phyloP scores from a whole-genome alignment of 768 basidiomycete species.

The Candolleomyces efflorescens region DNA sequence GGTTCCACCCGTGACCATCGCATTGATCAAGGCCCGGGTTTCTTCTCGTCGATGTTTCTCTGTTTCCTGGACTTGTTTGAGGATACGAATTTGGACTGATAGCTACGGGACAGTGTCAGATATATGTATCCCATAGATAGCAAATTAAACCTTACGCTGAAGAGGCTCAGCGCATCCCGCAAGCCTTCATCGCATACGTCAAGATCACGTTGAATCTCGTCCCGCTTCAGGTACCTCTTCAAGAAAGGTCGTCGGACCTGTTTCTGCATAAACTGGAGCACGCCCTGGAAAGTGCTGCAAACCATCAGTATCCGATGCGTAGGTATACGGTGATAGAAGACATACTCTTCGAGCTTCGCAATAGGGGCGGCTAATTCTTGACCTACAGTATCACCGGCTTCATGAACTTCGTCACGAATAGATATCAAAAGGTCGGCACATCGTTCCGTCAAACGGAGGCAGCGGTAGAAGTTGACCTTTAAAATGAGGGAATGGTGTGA shows the following conservation, averaged over 20 bases:
- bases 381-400: conserved; percentile 38
- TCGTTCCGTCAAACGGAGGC: conserved; percentile 56
- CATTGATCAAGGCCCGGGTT: conserved; percentile 29
- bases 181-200: conserved; percentile 16
- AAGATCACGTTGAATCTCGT: conserved; percentile 48
- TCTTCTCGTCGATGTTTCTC: conserved; percentile 29
- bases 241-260: conserved; percentile 68
- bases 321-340: background rate
- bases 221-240: conserved; percentile 72
- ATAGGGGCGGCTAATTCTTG: conserved; percentile 44
- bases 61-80: conserved; percentile 43
- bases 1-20: conserved; percentile 8
- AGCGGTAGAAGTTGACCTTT: conserved; percentile 53
- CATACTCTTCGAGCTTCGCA: conserved; percentile 38
- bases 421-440: conserved; percentile 55
- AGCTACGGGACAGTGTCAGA: conserved; percentile 25
- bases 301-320: background rate
- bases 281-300: conserved; percentile 6
- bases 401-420: conserved; percentile 47
- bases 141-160: conserved; percentile 34
- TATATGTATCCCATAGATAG: background rate
- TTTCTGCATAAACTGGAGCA: conserved; percentile 35
- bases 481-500: background rate
- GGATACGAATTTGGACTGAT: conserved; percentile 21
- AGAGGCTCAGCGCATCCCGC: conserved; percentile 40